Evolutionary conservation across 352 stramenopile species (phyloP), one percentile per base, ranked within the genome.

Genomic region (Pythium pyrilobum): DNA sequence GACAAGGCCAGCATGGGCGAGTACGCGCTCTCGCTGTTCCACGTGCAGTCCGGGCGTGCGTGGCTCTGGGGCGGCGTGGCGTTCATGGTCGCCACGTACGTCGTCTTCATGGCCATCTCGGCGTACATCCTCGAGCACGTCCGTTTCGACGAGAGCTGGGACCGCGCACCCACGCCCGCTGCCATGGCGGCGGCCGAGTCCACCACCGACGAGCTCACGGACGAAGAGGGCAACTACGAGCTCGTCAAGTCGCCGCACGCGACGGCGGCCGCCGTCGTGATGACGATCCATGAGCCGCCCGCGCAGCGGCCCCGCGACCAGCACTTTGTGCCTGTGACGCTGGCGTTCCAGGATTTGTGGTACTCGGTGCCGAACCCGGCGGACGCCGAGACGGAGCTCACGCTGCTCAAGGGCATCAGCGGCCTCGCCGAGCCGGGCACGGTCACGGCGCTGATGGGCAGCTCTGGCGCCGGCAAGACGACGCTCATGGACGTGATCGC

Each of bases 401-500:
- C 81, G 38, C 40, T 89, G 36, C 66, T 92, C 15, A 72, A 81
- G 39, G 67, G 73, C 4, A 77, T 93, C 49, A 81, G 64, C 3
- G 81, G 80, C 8, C 72, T 74, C 36, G 74, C 77, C 0, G 18
- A 64, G 12, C 81, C 81, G 16, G 80, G 81, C 0, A 72, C 59
- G 0, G 81, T 92, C 40, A 86, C 77, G 1, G 81, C 81, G 8
- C 53, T 93, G 4, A 90, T 91, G 76, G 83, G 83, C 7, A 80
- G 69, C 0, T 81, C 71, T 20, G 83, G 85, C 31, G 81, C 87
- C 24, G 90, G 92, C 23, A 97, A 98, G 62, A 97, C 92, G 8
- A 98, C 95, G 5, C 62, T 98, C 2, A 92, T 97, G 67, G 92
- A 98, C 64, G 92, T 98, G 7, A 94, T 98, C 47, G 87, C 92